Evolutionary conservation across 495 filamentous ascomycete genomes (phyloP), one percentile per base, ranked within the genome.

Genomic region (Jackrogersella minutella): DNA sequence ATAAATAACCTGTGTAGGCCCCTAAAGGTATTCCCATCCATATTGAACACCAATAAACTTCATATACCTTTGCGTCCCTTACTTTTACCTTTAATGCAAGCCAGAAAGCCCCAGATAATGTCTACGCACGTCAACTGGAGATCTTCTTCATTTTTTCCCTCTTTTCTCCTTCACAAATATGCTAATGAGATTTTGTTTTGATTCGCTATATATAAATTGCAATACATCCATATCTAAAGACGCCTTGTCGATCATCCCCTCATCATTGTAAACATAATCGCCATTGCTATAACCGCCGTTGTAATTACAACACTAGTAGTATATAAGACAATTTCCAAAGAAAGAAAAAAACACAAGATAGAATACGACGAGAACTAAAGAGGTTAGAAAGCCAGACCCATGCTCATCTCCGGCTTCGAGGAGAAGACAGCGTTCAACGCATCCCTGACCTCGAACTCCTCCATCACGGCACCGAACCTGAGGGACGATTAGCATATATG

Each of bases 401-500:
- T 67, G 34, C 54, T 74, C 21, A 77, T 34, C 37, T 89, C 87
- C n/a, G 81, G 74, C 73, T 88, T 90, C 13, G 82, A 80, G 33
- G 86, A 88, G 31, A 93, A 81, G 2, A 93, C 84, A 52, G 84
- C 88, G 68, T 89, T 88, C 51, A 98, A 73, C 26, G 93, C 93
- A 78, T 97, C 95, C 33, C 86, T 81, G 24, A 99, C 87, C 72
- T 97, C 94, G 69, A 95, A 97, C 71, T 97, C 92, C 70, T 97
- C 94, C 70, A 93, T 80, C 17, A 93, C 91, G 17, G 91, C 90
- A 16, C 91, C 91, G 66, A 94, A 93, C 8, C 90, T 93, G 69
- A 8, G 51, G n/a, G 26, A 41, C 9, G 33, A 26, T 76, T 58
- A 75, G 68, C 52, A 66, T 40, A 16, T 3, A 41, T 17, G 5